Evolutionary conservation across 2,329 filamentous ascomycete species (phyloP), one percentile per base, ranked within the genome.

Genomic region (Fusarium sp.): DNA sequence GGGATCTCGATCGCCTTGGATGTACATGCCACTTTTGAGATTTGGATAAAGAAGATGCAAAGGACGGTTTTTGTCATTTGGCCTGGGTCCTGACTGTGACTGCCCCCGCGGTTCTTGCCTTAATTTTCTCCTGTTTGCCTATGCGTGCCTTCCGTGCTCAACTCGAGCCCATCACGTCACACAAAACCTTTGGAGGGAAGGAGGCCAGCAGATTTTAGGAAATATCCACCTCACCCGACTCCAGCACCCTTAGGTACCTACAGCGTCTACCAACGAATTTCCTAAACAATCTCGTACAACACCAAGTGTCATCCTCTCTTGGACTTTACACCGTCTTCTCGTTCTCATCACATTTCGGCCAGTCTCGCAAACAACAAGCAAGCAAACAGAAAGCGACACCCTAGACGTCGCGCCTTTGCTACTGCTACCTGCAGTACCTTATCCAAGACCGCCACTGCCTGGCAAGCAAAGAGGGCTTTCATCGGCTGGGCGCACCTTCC

Each of bases 161-260:
- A 50, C 41, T 32, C 25, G 49, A 49, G 49, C 49, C 31, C 56
- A 53, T 69, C 65, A 69, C 57, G 63, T 68, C 65, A 69, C 66
- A 56, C 59, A 47, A 63, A 41, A 49, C 46, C 29, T 23, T 29
- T 25, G 46, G 47, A 53, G 29, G 27, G 50, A 56, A 55, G 48
- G 46, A 43, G 48, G 39, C 44, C 51, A 65, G 50, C 61, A 61
- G 60, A 57, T 45, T 57, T 49, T 46, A 44, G 49, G 48, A 37
- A 46, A 57, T 48, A 59, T 69, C 53, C 63, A 57, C 62, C 32
- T 38, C 47, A 52, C 57, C 67, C 51, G 37, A 52, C 57, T 49
- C 48, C 15, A 60, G 21, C 36, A 60, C 56, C 50, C 56, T 59
- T 23, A 54, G 51, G 51, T 54, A 25, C 23, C 23, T 54, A 44